Conservation (phyloP, 768 basidiomycete species). For the Auriculariales sp. region DNA sequence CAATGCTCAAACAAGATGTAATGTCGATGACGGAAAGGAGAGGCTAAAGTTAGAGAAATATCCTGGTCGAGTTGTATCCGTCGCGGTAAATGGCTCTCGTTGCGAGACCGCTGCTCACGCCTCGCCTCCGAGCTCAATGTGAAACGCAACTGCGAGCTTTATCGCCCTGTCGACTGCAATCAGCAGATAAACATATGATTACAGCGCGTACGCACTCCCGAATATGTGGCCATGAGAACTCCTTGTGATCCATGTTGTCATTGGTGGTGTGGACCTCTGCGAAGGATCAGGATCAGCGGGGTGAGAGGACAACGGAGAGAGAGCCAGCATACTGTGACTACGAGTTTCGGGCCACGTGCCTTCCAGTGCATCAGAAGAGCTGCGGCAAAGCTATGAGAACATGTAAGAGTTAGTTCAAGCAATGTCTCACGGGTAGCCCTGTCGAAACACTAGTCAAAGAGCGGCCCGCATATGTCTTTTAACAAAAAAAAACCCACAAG, state of each 20-base stretch:
- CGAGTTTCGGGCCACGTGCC: neutral
- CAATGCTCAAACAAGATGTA: too few relatives aligned
- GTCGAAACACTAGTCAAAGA: neutral
- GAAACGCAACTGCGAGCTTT: neutral
- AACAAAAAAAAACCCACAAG: neutral
- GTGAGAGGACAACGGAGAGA: neutral
- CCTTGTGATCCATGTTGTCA: neutral
- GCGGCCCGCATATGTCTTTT: neutral
- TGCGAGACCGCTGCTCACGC: too few relatives aligned
- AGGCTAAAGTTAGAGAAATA: too few relatives aligned
- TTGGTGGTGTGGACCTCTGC: neutral
- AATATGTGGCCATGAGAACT: neutral
- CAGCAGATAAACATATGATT: neutral
- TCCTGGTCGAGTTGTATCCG: too few relatives aligned
- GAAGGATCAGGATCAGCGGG: neutral
- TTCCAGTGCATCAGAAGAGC: neutral
- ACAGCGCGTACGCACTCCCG: neutral
- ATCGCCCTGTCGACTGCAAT: neutral
- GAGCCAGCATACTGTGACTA: neutral
- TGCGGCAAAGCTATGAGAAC: too few relatives aligned
- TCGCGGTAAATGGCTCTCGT: too few relatives aligned
- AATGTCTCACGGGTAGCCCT: constrained; percentile 1
- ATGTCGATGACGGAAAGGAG: too few relatives aligned
- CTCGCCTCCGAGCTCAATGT: neutral
- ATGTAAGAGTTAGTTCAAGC: too few relatives aligned